phyloP scores from a whole-genome alignment of 2,329 filamentous ascomycete species.

The Pseudogymnoascus sp. region DNA sequence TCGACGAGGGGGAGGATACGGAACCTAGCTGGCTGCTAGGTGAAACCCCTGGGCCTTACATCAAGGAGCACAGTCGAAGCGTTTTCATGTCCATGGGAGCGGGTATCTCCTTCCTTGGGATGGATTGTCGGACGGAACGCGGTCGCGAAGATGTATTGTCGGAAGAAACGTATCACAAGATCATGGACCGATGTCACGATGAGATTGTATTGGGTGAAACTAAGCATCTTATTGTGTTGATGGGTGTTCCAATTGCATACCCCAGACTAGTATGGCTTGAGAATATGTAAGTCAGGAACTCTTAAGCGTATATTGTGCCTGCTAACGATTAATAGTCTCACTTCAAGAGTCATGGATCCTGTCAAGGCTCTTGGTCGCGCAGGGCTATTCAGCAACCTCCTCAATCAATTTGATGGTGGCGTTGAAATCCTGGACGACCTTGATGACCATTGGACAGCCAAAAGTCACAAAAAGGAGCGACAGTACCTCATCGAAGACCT shows the following conservation, averaged over 20 bases:
- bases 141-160: constrained; percentile 74
- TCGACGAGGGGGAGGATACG: constrained; percentile 69
- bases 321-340: constrained; percentile 52
- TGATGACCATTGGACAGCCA: constrained; percentile 96
- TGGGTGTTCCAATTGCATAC: constrained; percentile 79
- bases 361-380: constrained; percentile 81
- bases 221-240: constrained; percentile 80
- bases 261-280: constrained; percentile 68
- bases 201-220: constrained; percentile 80
- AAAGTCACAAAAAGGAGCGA: constrained; percentile 85
- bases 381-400: constrained; percentile 69
- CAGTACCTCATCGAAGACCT: constrained; percentile 82
- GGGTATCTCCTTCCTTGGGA: constrained; percentile 71
- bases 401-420: constrained; percentile 86
- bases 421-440: constrained; percentile 87
- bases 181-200: constrained; percentile 77
- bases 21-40: constrained; percentile 93
- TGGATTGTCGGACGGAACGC: constrained; percentile 88
- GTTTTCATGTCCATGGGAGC: constrained; percentile 78
- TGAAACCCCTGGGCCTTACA: constrained; percentile 75
- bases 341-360: constrained; percentile 78
- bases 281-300: constrained; percentile 48
- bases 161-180: constrained; percentile 73
- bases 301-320: neutral
- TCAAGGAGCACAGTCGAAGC: constrained; percentile 76